Evolutionary conservation across 1,284 basidiomycete species (phyloP).

Genomic region (Papiliotrema terrestris): DNA sequence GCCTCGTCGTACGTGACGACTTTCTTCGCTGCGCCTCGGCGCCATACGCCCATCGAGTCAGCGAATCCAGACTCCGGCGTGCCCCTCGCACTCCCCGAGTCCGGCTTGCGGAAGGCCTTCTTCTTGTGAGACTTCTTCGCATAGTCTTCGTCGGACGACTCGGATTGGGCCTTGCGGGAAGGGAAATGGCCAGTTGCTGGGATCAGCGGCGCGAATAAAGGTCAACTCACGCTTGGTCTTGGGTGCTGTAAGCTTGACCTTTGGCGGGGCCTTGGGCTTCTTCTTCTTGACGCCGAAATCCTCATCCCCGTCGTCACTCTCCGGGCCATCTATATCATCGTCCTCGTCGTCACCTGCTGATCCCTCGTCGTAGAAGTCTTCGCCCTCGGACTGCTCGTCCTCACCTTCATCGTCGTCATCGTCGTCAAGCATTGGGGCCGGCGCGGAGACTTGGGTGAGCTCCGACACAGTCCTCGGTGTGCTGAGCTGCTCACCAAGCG

Average conservation of each 20-base stretch:
- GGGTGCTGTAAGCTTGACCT: conserved; percentile 7
- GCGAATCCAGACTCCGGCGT: conserved; percentile 37
- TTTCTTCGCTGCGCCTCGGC: conserved; percentile 74
- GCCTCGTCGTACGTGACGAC: conserved; percentile 69
- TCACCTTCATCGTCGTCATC: conserved; percentile 8
- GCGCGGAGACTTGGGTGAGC: neutral
- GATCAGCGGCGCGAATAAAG: neutral
- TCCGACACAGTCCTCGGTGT: neutral
- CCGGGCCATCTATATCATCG: conserved; percentile 26
- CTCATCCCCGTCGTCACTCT: conserved; percentile 27
- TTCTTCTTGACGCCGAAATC: conserved; percentile 38
- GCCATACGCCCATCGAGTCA: conserved; percentile 60
- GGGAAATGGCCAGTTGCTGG: conserved; percentile 29
- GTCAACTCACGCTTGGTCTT: conserved; percentile 19
- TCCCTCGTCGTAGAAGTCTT: conserved; percentile 26
- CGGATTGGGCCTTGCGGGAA: conserved; percentile 25
- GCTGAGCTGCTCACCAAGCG: neutral
- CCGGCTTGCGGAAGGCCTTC: conserved; percentile 60
- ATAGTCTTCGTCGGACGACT: conserved; percentile 76
- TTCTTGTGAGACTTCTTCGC: conserved; percentile 80
- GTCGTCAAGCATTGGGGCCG: neutral
- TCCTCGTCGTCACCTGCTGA: conserved; percentile 34
- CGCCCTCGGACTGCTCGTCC: conserved; percentile 17
- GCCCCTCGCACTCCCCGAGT: conserved; percentile 33
- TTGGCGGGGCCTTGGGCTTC: conserved; percentile 15